A percentile compares a stretch with the other conserved stretches of the same genome.
These are phyloP conservation scores for Arthrobotrys conoides DNA, from an alignment of 2,329 filamentous ascomycete genomes.

Conservation along the genomic window DNA sequence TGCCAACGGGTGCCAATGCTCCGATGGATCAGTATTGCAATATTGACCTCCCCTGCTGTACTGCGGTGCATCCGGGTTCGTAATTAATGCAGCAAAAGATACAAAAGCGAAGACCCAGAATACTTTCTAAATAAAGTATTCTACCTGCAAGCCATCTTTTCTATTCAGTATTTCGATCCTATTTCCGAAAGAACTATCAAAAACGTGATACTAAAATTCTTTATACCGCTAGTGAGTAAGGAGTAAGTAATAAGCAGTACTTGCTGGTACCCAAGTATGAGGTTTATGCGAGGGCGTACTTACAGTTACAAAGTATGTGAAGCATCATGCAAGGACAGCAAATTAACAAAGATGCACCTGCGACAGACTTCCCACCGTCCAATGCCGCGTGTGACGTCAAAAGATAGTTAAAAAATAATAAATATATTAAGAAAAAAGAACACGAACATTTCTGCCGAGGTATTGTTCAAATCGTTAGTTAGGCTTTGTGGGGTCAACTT, in stretches of 20 bases:
- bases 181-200: conserved; percentile 38
- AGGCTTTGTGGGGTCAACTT: conserved; percentile 44
- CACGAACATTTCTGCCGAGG: conserved; percentile 28
- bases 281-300: conserved; percentile 21
- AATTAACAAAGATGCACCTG: conserved; percentile 59
- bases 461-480: neutral
- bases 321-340: conserved; percentile 55
- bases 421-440: neutral
- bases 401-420: neutral
- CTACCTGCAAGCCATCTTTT: conserved; percentile 29
- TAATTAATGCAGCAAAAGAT: conserved; percentile 3
- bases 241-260: too few relatives aligned
- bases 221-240: neutral
- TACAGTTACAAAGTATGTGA: too few relatives aligned
- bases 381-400: conserved; percentile 52
- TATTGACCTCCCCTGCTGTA: neutral
- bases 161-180: conserved; percentile 34
- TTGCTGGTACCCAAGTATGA: too few relatives aligned
- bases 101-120: conserved; percentile 43
- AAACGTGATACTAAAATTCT: neutral
- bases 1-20: conserved; percentile 12
- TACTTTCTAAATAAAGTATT: conserved; percentile 49
- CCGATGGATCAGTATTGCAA: neutral
- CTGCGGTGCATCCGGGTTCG: neutral
- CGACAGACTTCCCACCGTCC: neutral